These are phyloP conservation scores for Phytomonas sp. DNA, from an alignment of 208 protist species.

Conservation along the genomic window DNA sequence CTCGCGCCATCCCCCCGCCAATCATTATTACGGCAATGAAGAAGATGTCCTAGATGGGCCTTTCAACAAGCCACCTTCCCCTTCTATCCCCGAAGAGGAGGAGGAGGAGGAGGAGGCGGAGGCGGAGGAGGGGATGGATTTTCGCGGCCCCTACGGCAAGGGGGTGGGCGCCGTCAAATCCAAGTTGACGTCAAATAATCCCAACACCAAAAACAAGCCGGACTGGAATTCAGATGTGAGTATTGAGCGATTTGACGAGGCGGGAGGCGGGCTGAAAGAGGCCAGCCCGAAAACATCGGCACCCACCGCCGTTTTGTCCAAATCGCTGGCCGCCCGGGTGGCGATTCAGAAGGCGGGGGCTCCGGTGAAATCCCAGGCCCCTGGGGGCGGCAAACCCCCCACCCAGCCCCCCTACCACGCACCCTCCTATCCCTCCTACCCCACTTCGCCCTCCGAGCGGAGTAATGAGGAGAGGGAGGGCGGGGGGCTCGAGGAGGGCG, in stretches of 20 bases:
- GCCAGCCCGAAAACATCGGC: not conserved
- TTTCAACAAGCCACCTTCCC: not conserved
- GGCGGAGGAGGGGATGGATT: slow-evolving; percentile 14
- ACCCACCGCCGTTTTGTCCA: not conserved
- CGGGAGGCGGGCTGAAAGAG: not conserved
- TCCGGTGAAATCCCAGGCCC: not conserved
- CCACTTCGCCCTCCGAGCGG: slow-evolving; percentile 1
- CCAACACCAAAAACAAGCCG: slow-evolving; percentile 17
- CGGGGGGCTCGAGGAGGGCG: not conserved
- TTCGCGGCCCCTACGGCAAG: slow-evolving; percentile 8
- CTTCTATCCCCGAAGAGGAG: slow-evolving; percentile 5
- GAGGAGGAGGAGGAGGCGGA: slow-evolving; percentile 18
- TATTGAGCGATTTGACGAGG: not conserved
- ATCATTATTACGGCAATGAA: not conserved
- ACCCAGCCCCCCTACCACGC: slow-evolving; percentile 10
- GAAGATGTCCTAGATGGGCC: not conserved
- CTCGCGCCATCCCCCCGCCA: not conserved
- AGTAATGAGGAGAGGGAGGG: slow-evolving; percentile 7
- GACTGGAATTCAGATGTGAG: slow-evolving; percentile 49
- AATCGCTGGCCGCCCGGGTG: not conserved
- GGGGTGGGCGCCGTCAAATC: not conserved
- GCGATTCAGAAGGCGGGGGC: not conserved
- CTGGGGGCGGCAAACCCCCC: not conserved
- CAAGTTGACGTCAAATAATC: not conserved
- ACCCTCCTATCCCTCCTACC: not conserved